Conservation (phyloP, 2,329 filamentous ascomycete genomes). For the Alternaria triticimaculans region DNA sequence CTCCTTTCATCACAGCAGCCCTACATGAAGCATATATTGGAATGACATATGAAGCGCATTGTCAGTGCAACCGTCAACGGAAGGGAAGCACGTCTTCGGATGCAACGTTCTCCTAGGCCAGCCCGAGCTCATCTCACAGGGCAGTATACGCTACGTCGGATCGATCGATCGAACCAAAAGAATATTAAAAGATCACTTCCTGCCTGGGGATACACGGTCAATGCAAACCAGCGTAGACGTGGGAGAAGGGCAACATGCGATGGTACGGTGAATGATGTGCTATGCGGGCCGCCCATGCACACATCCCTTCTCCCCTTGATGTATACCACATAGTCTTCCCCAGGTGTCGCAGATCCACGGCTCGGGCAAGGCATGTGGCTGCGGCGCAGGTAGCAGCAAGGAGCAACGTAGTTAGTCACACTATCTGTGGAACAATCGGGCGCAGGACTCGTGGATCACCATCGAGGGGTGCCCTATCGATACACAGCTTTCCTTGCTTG, state of each 20-base stretch:
- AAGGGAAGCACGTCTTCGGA: background rate
- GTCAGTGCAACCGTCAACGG: background rate
- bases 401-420: background rate
- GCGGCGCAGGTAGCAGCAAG: background rate
- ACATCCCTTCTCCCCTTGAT: background rate
- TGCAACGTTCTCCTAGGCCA: background rate
- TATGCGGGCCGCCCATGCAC: background rate
- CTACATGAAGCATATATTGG: background rate
- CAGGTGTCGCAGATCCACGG: background rate
- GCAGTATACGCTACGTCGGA: background rate
- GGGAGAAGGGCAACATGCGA: background rate
- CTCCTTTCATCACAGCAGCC: background rate
- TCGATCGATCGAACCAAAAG: background rate
- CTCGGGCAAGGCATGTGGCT: background rate
- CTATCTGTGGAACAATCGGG: background rate
- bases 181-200: background rate
- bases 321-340: background rate
- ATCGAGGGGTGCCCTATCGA: background rate
- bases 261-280: background rate
- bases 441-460: background rate
- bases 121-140: background rate
- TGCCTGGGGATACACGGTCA: background rate
- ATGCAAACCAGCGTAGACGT: background rate
- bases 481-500: slow-evolving; percentile 1
- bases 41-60: background rate